Evolutionary conservation across 371 early-diverging fungal species (phyloP).

Genomic region (Mucor piriformis): DNA sequence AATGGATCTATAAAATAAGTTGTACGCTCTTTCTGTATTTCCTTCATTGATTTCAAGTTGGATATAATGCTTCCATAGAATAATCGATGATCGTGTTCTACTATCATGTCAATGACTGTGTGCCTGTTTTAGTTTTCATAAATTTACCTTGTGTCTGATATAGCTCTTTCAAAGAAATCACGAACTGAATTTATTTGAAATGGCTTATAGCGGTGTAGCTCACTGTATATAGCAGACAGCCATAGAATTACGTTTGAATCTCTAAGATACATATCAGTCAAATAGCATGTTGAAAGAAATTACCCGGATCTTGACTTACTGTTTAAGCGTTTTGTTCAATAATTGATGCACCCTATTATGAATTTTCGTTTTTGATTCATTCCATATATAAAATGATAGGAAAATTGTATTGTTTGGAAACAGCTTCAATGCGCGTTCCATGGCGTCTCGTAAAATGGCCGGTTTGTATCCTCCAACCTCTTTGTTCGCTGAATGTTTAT

Average conservation of each 20-base stretch:
- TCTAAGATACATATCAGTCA: conserved; percentile 33
- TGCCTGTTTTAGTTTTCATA: not conserved
- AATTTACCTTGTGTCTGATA: conserved; percentile 52
- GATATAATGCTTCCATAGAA: conserved; percentile 67
- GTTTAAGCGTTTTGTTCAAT: conserved; percentile 41
- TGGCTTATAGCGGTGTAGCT: conserved; percentile 61
- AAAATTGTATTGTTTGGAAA: conserved; percentile 69
- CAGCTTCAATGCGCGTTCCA: conserved; percentile 47
- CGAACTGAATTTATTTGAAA: conserved; percentile 61
- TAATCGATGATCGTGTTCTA: conserved; percentile 52
- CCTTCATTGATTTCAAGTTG: conserved; percentile 55
- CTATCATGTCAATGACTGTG: not conserved
- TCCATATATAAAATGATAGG: conserved; percentile 63
- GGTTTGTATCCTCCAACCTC: conserved; percentile 48
- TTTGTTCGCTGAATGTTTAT: conserved; percentile 36
- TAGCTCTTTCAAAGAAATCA: conserved; percentile 62
- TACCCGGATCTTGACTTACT: conserved; percentile 32
- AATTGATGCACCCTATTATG: conserved; percentile 65
- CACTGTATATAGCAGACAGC: conserved; percentile 63
- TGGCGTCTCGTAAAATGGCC: conserved; percentile 47
- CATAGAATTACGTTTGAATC: conserved; percentile 61
- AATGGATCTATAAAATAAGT: conserved; percentile 61
- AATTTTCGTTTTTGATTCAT: conserved; percentile 67
- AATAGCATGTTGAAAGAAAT: too few species aligned
- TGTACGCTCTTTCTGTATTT: conserved; percentile 44